These are phyloP conservation scores for Dactylellina sp. DNA, from an alignment of 2,329 filamentous ascomycete species.

Conservation along the genomic window DNA sequence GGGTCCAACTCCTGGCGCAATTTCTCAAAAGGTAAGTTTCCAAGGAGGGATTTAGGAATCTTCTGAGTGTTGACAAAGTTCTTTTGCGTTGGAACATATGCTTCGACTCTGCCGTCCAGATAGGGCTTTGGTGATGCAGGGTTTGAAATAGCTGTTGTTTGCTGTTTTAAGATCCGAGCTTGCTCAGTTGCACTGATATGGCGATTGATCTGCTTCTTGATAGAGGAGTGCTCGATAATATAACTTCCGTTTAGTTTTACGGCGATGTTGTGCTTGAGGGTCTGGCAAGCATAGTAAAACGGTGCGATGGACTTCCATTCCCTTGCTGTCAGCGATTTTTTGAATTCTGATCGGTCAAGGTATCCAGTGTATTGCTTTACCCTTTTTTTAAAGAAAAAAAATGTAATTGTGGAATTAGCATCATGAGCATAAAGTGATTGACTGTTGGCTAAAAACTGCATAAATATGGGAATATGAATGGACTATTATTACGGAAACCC, in stretches of 20 bases:
- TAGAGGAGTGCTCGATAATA: conserved; percentile 2
- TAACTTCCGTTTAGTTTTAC: conserved; percentile 7
- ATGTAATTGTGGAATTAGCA: not conserved
- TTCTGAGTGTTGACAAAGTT: not conserved
- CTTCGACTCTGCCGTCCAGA: not conserved
- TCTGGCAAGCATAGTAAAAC: conserved; percentile 3
- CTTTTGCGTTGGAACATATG: not conserved
- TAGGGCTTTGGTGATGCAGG: not conserved
- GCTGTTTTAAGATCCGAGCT: not conserved
- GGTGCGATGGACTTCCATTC: conserved; percentile 11
- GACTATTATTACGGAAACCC: no score
- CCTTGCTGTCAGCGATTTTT: conserved; percentile 3
- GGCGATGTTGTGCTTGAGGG: conserved; percentile 3
- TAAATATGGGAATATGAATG: no score
- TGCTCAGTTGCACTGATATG: not conserved
- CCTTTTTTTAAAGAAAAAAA: conserved; percentile 3
- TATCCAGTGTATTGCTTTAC: conserved; percentile 10
- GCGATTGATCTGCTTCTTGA: conserved; percentile 17
- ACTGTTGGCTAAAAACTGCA: no score
- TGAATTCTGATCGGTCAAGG: conserved; percentile 1
- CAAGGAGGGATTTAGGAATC: conserved; percentile 1
- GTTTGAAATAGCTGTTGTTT: not conserved
- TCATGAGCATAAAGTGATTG: no score
- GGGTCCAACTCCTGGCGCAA: not conserved
- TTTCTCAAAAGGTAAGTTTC: conserved; percentile 1